These are phyloP conservation scores for Wickerhamiella siamensis DNA, from an alignment of 805 yeast species.

Conservation along the genomic window DNA sequence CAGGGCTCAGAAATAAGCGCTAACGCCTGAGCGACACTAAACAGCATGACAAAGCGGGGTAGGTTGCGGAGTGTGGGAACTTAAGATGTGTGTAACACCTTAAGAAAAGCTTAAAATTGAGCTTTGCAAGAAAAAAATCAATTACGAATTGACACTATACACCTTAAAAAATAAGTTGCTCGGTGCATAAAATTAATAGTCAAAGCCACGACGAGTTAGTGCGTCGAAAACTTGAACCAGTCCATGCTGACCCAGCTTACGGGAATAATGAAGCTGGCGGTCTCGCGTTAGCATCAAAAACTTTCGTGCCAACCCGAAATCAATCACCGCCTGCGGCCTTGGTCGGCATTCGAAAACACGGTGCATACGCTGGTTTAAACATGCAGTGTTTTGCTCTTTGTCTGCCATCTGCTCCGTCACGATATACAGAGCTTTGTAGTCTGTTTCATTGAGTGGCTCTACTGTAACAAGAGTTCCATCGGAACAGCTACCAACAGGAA, in stretches of 20 bases:
- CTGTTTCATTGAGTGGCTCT: conserved; percentile 57
- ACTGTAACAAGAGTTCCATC: conserved; percentile 73
- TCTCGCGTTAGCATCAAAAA: conserved; percentile 18
- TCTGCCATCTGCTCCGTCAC: conserved; percentile 80
- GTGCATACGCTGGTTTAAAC: conserved; percentile 52
- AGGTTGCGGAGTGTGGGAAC: too few species aligned
- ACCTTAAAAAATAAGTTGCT: too few species aligned
- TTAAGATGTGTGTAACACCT: too few species aligned
- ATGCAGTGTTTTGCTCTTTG: conserved; percentile 56
- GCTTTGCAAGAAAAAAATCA: too few species aligned
- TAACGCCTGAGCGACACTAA: conserved; percentile 9
- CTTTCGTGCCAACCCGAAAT: conserved; percentile 17
- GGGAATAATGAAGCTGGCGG: conserved; percentile 17
- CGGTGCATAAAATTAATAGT: not conserved
- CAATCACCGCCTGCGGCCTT: conserved; percentile 18
- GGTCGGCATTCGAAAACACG: conserved; percentile 13
- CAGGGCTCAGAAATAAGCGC: conserved; percentile 11
- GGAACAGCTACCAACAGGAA: conserved; percentile 51
- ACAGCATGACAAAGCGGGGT: conserved; percentile 13
- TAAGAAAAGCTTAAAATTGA: too few species aligned
- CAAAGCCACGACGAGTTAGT: conserved; percentile 3
- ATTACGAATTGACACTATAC: too few species aligned
- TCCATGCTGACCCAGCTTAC: conserved; percentile 22
- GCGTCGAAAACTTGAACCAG: conserved; percentile 17
- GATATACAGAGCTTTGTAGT: conserved; percentile 68